Conservation (phyloP, 495 filamentous ascomycete genomes). For the Ramalina intermedia region DNA sequence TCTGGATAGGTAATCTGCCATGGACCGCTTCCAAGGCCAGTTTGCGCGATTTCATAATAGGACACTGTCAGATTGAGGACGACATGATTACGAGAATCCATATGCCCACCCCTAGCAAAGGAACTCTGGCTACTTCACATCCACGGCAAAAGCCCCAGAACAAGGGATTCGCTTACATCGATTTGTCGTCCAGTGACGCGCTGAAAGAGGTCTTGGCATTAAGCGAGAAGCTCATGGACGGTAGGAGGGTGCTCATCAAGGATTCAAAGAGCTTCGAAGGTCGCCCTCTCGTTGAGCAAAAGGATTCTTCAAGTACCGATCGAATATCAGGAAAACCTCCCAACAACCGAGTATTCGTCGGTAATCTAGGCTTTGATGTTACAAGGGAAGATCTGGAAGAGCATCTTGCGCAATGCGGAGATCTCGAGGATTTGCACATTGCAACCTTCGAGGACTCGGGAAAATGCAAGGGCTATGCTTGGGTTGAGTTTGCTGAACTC, state of each 20-base stretch:
- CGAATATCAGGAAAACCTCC: conserved; percentile 39
- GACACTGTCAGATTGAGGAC: conserved; percentile 49
- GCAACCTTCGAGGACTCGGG: conserved; percentile 94
- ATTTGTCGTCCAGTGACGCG: conserved; percentile 59
- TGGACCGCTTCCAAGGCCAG: conserved; percentile 62
- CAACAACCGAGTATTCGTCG: conserved; percentile 74
- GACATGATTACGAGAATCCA: conserved; percentile 69
- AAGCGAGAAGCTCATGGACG: conserved; percentile 60
- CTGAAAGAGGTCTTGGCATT: conserved; percentile 57
- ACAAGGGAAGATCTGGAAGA: conserved; percentile 66
- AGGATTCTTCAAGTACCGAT: conserved; percentile 18
- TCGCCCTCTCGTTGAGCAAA: conserved; percentile 39
- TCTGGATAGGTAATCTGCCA: conserved; percentile 92
- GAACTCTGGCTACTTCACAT: conserved; percentile 9
- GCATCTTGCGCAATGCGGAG: conserved; percentile 73
- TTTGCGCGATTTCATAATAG: conserved; percentile 61
- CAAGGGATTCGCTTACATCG: conserved; percentile 90
- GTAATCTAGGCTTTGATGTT: conserved; percentile 74
- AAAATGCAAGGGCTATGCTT: conserved; percentile 95
- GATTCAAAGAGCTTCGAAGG: conserved; percentile 74
- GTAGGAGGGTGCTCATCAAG: conserved; percentile 82
- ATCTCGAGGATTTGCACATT: conserved; percentile 61
- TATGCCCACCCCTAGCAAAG: conserved; percentile 39
- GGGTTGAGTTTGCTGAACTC: conserved; percentile 75
- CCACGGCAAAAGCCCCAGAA: conserved; percentile 44